A percentile compares a stretch with the other conserved stretches of the same genome.
These are phyloP conservation scores for Lasiodiplodia sp. DNA, from an alignment of 2,329 filamentous ascomycete genomes.

Conservation along the genomic window DNA sequence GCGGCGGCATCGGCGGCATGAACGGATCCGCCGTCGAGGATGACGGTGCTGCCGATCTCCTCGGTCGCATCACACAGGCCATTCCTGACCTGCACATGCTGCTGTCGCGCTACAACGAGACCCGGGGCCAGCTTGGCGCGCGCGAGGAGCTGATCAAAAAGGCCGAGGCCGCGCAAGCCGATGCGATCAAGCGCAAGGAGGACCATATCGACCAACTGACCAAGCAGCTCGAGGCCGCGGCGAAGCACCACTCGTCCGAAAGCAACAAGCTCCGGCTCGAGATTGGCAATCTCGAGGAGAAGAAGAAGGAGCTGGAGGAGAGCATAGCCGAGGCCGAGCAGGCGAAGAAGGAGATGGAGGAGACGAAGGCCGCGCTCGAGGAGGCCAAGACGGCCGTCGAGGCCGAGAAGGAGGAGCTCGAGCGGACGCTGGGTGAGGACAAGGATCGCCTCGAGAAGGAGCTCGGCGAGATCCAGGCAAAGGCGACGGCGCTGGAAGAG, in stretches of 20 bases:
- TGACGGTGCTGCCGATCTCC: conserved; percentile 47
- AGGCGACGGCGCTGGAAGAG: conserved; percentile 56
- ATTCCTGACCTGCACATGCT: conserved; percentile 49
- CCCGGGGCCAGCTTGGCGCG: conserved; percentile 57
- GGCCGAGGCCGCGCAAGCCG: conserved; percentile 57
- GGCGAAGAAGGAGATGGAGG: conserved; percentile 49
- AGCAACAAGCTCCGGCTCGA: conserved; percentile 59
- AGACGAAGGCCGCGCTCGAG: conserved; percentile 41
- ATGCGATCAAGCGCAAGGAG: conserved; percentile 61
- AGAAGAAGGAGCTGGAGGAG: conserved; percentile 60
- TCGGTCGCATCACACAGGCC: conserved; percentile 47
- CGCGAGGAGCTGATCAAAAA: conserved; percentile 60
- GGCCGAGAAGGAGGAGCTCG: conserved; percentile 53
- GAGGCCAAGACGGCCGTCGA: conserved; percentile 50
- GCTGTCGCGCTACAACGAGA: conserved; percentile 57
- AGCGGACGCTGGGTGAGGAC: conserved; percentile 46
- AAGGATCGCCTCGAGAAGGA: conserved; percentile 46
- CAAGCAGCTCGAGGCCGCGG: conserved; percentile 57
- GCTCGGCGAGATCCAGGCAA: conserved; percentile 53
- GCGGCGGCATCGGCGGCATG: not conserved
- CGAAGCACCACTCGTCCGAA: conserved; percentile 59
- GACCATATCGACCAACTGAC: conserved; percentile 61
- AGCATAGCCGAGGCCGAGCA: conserved; percentile 54
- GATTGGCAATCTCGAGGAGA: conserved; percentile 60
- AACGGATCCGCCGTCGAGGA: conserved; percentile 41